A percentile compares a stretch with the other conserved stretches of the same genome.
Conservation (phyloP, 352 stramenopile species). For the Phytophthora sojae region DNA sequence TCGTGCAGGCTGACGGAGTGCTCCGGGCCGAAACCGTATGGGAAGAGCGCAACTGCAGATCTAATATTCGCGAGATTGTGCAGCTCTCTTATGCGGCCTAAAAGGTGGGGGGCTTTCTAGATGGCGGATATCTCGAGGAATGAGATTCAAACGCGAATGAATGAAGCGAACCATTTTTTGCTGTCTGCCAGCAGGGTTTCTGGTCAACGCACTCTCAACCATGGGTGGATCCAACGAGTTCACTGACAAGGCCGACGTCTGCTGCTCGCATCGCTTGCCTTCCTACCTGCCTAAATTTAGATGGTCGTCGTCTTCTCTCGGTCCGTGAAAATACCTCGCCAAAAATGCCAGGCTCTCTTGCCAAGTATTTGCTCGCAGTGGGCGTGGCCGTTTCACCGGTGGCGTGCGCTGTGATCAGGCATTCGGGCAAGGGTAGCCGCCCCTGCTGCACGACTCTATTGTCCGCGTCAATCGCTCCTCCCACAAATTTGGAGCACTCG, state of each 20-base stretch:
- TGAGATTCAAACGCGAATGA: constrained; percentile 13
- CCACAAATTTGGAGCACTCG: constrained; percentile 22
- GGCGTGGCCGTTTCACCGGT: constrained; percentile 28
- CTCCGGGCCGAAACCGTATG: constrained; percentile 71
- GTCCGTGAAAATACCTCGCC: constrained; percentile 17
- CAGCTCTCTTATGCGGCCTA: constrained; percentile 48
- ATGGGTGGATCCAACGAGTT: constrained; percentile 6
- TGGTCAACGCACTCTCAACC: constrained; percentile 28
- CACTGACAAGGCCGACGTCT: constrained; percentile 17
- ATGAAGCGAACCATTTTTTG: background rate
- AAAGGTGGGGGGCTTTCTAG: constrained; percentile 7
- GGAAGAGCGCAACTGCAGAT: constrained; percentile 74
- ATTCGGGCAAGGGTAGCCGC: constrained; percentile 3
- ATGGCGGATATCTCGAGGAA: background rate
- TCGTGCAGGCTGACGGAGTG: constrained; percentile 56
- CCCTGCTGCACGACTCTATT: background rate
- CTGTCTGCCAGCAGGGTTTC: constrained; percentile 7
- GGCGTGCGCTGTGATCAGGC: constrained; percentile 12
- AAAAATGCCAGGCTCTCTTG: constrained; percentile 17
- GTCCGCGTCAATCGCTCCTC: constrained; percentile 21
- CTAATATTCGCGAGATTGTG: constrained; percentile 88
- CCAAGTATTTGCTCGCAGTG: background rate
- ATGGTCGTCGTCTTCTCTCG: constrained; percentile 4
- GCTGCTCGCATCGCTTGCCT: constrained; percentile 1
- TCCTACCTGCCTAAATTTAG: constrained; percentile 34